Conservation (phyloP, 2,329 filamentous ascomycete genomes). For the Microdochium paspali region DNA sequence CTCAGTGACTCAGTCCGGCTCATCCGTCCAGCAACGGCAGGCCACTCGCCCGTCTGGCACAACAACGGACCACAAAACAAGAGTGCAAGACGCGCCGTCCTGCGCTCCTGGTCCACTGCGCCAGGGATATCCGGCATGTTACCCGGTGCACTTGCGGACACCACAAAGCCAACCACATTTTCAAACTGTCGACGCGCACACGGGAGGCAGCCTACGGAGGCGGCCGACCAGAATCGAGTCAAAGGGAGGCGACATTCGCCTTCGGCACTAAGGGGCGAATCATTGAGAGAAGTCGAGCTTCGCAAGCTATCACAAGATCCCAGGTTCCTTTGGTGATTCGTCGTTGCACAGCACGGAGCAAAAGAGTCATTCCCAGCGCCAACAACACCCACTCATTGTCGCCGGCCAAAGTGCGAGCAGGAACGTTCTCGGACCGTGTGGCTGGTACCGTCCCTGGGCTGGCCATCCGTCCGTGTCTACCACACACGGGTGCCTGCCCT, state of each 20-base stretch:
- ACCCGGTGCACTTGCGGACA: neutral
- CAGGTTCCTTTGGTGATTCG: too few species aligned
- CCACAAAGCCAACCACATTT: neutral
- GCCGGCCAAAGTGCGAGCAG: neutral
- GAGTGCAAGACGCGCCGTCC: neutral
- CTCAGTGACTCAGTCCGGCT: neutral
- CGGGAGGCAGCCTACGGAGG: neutral
- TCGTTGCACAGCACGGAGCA: too few species aligned
- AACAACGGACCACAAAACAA: neutral
- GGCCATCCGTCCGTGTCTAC: too few species aligned
- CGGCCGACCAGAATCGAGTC: neutral
- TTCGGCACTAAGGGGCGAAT: too few species aligned
- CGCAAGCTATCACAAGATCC: too few species aligned
- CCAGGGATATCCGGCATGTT: neutral
- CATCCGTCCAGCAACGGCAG: too few species aligned
- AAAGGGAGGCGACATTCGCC: too few species aligned
- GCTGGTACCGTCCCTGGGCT: neutral
- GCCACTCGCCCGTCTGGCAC: neutral
- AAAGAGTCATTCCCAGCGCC: too few species aligned
- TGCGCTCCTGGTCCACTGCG: neutral
- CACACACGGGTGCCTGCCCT: neutral
- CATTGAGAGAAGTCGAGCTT: too few species aligned
- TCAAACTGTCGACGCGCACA: neutral
- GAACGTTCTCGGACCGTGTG: neutral
- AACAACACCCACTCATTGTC: too few species aligned